A percentile compares a stretch with the other conserved stretches of the same genome.
These are phyloP conservation scores for Chlamydomonas incerta DNA, from an alignment of 139 green algal species.

Conservation along the genomic window DNA sequence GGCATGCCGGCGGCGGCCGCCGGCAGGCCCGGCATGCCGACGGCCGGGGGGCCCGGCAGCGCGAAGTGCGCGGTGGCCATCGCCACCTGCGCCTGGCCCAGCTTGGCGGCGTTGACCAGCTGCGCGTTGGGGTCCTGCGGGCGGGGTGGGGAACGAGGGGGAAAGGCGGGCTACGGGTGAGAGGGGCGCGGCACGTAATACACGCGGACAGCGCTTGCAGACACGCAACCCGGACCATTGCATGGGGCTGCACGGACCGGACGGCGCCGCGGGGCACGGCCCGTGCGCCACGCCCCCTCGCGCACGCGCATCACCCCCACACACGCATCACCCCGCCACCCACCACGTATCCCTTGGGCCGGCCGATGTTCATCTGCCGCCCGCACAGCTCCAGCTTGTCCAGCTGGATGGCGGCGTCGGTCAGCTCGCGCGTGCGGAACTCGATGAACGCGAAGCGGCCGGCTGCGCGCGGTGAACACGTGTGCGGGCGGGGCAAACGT, in stretches of 20 bases:
- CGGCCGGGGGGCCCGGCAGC: no score
- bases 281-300: no score
- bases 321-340: neutral
- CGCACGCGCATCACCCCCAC: no score
- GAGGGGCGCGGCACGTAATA: no score
- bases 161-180: neutral
- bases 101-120: constrained; percentile 45
- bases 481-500: no score
- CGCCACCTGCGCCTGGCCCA: constrained; percentile 65
- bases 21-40: neutral
- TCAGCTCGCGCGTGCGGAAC: constrained; percentile 84
- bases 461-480: no score
- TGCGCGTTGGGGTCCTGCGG: neutral
- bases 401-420: constrained; percentile 80
- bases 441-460: constrained; percentile 94
- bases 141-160: neutral
- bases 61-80: neutral
- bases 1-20: neutral
- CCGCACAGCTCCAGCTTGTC: constrained; percentile 92
- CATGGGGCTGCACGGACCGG: no score
- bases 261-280: no score
- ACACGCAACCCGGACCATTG: no score
- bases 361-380: constrained; percentile 86
- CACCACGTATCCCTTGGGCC: constrained; percentile 91
- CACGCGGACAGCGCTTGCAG: no score